Conservation (phyloP, 176 grass and related monocot genomes). For the Ananas comosus region DNA sequence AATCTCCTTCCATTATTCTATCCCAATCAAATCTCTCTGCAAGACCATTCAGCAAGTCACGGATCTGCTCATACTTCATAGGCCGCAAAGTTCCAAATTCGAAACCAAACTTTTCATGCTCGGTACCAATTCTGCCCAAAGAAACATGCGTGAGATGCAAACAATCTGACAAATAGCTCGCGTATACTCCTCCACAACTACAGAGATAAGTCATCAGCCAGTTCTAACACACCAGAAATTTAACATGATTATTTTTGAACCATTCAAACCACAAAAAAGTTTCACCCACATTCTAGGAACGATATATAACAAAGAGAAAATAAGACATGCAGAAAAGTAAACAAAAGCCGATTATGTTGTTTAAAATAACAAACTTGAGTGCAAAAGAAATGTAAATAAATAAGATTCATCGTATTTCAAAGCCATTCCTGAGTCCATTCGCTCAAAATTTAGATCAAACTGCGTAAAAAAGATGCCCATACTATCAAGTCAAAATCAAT, state of each 20-base stretch:
- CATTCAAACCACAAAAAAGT: no score
- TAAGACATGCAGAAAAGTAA: not conserved
- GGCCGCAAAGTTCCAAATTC: slow-evolving; percentile 72
- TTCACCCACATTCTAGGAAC: no score
- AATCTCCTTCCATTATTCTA: slow-evolving; percentile 73
- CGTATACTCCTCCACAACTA: not conserved
- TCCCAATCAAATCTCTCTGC: slow-evolving; percentile 91
- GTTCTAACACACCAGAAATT: no score
- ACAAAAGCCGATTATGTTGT: not conserved
- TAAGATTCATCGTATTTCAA: no score
- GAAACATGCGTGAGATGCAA: not conserved
- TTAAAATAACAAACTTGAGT: not conserved
- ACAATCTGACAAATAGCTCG: not conserved
- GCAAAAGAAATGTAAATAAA: no score
- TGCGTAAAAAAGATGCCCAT: not conserved
- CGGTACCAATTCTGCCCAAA: slow-evolving; percentile 81
- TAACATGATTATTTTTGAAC: no score
- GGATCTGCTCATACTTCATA: slow-evolving; percentile 89
- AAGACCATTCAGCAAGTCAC: slow-evolving; percentile 68
- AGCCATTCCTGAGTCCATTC: no score
- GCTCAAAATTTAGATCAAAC: no score
- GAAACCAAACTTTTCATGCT: slow-evolving; percentile 98
- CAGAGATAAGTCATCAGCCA: not conserved
- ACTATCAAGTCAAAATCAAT: not conserved
- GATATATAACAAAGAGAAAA: no score